Conservation (phyloP, 1,284 basidiomycete genomes). For the Cystobasidiaceae sp. region DNA sequence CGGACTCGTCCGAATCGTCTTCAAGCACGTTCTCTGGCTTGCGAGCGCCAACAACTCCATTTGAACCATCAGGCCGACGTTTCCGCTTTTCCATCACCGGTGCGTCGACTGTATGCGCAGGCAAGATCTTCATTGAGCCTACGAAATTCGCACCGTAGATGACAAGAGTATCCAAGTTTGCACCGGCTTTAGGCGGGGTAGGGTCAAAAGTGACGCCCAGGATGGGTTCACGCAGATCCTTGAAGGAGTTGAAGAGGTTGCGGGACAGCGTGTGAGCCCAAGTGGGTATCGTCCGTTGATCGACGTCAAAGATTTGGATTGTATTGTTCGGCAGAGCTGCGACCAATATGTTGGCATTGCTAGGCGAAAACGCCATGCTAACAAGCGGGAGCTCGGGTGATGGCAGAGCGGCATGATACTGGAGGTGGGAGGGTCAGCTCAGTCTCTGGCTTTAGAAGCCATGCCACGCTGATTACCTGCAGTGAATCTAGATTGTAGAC, state of each 20-base stretch:
- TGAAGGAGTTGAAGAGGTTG: conserved; percentile 56
- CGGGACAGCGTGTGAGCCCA: conserved; percentile 56
- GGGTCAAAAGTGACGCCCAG: conserved; percentile 66
- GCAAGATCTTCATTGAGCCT: conserved; percentile 62
- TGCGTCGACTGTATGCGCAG: conserved; percentile 41
- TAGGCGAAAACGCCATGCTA: conserved; percentile 36
- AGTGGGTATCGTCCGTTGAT: conserved; percentile 68
- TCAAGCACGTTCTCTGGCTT: too few species aligned
- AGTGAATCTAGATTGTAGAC: conserved; percentile 86
- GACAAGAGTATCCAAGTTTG: conserved; percentile 50
- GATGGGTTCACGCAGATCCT: conserved; percentile 62
- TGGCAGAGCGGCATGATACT: conserved; percentile 52
- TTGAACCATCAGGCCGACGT: neutral
- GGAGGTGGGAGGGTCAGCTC: too few species aligned
- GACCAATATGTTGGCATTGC: conserved; percentile 36
- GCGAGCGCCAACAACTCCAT: neutral
- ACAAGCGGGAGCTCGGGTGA: conserved; percentile 60
- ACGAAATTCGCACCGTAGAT: conserved; percentile 84
- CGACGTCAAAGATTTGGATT: conserved; percentile 78
- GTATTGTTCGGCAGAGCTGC: conserved; percentile 54
- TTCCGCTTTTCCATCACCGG: neutral
- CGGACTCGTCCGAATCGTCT: neutral
- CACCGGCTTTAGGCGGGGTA: conserved; percentile 20
- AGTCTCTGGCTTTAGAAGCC: too few species aligned
- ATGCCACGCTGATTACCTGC: too few species aligned